A percentile compares a stretch with the other conserved stretches of the same genome.
These are phyloP conservation scores for Jaltomata sinuosa DNA, from an alignment of 257 asterid species.

Conservation along the genomic window DNA sequence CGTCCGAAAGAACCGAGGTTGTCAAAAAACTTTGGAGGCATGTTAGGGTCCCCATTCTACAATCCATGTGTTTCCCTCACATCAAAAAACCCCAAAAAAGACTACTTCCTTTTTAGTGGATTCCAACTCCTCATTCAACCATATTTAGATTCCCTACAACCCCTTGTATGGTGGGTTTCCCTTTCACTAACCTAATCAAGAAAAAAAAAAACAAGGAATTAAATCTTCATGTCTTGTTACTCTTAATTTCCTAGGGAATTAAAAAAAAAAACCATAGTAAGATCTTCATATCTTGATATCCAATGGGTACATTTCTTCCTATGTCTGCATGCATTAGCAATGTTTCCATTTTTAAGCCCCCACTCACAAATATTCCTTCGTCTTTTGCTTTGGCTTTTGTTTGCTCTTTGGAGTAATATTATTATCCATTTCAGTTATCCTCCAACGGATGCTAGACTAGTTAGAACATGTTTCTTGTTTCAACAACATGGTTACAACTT, in stretches of 20 bases:
- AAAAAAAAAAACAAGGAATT: background rate
- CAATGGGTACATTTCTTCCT: conserved; percentile 7
- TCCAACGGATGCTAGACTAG: background rate
- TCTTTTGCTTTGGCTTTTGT: background rate
- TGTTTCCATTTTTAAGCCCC: background rate
- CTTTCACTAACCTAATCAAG: conserved; percentile 38
- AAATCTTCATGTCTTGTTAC: background rate
- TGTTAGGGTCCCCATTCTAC: conserved; percentile 37
- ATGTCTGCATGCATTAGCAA: conserved; percentile 15
- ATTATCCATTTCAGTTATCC: background rate
- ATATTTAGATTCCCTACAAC: conserved; percentile 26
- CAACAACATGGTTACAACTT: conserved; percentile 6
- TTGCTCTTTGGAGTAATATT: background rate
- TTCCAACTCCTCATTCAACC: conserved; percentile 69
- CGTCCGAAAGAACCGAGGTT: conserved; percentile 36
- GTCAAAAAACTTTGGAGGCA: conserved; percentile 38
- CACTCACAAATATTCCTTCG: background rate
- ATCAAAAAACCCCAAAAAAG: conserved; percentile 10
- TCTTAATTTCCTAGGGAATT: background rate
- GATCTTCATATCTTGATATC: conserved; percentile 12
- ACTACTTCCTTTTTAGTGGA: conserved; percentile 36
- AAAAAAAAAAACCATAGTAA: background rate
- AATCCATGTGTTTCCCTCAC: conserved; percentile 37
- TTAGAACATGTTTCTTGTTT: conserved; percentile 1
- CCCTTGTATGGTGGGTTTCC: conserved; percentile 44